These are phyloP conservation scores for Fusarium mundagurra DNA, from an alignment of 2,329 filamentous ascomycete species.

Conservation along the genomic window DNA sequence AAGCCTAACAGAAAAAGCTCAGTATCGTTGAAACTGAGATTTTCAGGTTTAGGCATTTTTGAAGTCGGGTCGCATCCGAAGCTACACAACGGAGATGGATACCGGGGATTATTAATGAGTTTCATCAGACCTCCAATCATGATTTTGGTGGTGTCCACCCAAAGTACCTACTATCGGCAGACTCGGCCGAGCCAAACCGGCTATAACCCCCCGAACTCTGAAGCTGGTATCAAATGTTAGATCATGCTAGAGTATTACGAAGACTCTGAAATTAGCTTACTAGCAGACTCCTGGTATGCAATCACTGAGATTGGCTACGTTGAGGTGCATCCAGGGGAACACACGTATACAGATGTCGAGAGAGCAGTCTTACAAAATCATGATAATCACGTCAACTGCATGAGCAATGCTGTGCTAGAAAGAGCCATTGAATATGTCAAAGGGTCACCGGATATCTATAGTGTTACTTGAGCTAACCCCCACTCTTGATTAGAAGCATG, in stretches of 20 bases:
- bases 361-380: no score
- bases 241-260: rapidly evolving
- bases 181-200: constrained; percentile 3
- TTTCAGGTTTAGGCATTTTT: neutral
- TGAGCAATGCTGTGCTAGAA: neutral
- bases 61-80: neutral
- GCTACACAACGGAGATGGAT: neutral
- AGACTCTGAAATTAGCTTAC: neutral
- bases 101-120: neutral
- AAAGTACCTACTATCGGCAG: neutral
- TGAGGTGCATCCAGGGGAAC: neutral
- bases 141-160: constrained; percentile 1
- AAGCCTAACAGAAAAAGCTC: neutral
- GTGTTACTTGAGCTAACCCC: neutral
- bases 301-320: neutral
- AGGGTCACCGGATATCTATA: neutral
- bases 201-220: neutral
- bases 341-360: neutral
- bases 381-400: neutral
- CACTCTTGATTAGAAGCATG: neutral
- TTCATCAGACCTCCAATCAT: constrained; percentile 7
- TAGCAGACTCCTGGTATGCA: neutral
- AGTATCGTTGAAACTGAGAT: neutral
- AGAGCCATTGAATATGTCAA: neutral
- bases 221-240: neutral